These are phyloP conservation scores for Chalciporus piperatus DNA, from an alignment of 768 basidiomycete genomes.

Conservation along the genomic window DNA sequence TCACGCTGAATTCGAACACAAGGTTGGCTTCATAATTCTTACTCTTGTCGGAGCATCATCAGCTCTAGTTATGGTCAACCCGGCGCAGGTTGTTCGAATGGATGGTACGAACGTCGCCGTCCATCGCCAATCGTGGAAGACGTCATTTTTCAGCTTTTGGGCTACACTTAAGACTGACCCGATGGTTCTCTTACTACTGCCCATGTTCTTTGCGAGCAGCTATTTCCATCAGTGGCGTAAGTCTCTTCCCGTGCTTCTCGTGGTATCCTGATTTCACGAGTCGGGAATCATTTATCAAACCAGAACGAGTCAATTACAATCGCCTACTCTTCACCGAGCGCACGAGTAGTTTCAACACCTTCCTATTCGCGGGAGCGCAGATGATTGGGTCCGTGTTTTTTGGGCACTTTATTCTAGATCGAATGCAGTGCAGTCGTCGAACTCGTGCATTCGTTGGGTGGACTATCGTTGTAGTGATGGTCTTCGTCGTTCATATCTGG, in stretches of 20 bases:
- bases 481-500: constrained; percentile 74
- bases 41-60: neutral
- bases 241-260: neutral
- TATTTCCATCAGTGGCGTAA: neutral
- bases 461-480: constrained; percentile 58
- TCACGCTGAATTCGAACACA: too few species aligned
- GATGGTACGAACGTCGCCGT: neutral
- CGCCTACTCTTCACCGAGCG: constrained; percentile 28
- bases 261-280: neutral
- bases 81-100: neutral
- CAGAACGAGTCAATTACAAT: neutral
- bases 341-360: constrained; percentile 70
- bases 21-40: neutral
- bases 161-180: neutral
- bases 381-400: constrained; percentile 32
- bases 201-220: neutral
- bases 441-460: constrained; percentile 71
- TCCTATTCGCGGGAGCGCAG: constrained; percentile 77
- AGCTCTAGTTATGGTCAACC: neutral
- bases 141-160: neutral
- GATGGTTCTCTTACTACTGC: neutral
- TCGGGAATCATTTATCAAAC: too few species aligned
- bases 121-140: neutral
- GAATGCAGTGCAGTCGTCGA: constrained; percentile 52
- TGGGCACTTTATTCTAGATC: constrained; percentile 50